Base-by-base conservation (phyloP, 768 basidiomycete species). In the Cystofilobasidium ferigula region DNA sequence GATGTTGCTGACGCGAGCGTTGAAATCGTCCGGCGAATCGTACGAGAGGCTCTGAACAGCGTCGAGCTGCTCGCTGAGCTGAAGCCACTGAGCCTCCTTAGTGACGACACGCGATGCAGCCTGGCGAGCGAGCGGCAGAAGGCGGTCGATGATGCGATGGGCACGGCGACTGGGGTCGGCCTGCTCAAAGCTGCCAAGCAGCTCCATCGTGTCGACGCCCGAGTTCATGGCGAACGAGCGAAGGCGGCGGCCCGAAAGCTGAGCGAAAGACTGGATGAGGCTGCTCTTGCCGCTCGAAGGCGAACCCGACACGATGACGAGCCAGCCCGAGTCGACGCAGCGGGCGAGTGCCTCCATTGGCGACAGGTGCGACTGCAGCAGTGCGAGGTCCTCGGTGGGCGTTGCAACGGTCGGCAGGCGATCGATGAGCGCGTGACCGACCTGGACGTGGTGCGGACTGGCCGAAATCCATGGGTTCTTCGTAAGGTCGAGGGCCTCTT, bases 161-260 rank as follows among this genome's bases (percentile, higher is more conserved):
- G 47, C 58, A 28, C 47, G 63, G 24, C 48, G 61, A 24, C 24
- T 48, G 13, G 70, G 62, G 73, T 91, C 87, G 32, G 86, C 83
- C 76, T 98, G 94, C 76, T 99, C 95, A 72, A 97, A 98, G 74
- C 88, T 87, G 38, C 95, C 95, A 51, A 99, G 78, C 38, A 99
- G 85, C 76, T 99, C 95, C 75, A 86, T 85, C 1, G 92, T 88
- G 74, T 99, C 95, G 2, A 89, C 91, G 9, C 88, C 85, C 65
- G 82, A 85, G 74, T 88, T 93, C 72, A 97, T 79, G 22, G 84
- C 79, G 56, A 95, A 81, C 74, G 90, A 88, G 26, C 79, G 80
- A 1, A 97, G 80, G 28, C 74, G 53, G 59, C 83, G 81, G 30
- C 95, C 94, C 38, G 83, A 82, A 42, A 85, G 76, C 60, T 82